phyloP scores from a whole-genome alignment of 1,139 yeast species.

The Lodderomyces pseudojiufengensis region DNA sequence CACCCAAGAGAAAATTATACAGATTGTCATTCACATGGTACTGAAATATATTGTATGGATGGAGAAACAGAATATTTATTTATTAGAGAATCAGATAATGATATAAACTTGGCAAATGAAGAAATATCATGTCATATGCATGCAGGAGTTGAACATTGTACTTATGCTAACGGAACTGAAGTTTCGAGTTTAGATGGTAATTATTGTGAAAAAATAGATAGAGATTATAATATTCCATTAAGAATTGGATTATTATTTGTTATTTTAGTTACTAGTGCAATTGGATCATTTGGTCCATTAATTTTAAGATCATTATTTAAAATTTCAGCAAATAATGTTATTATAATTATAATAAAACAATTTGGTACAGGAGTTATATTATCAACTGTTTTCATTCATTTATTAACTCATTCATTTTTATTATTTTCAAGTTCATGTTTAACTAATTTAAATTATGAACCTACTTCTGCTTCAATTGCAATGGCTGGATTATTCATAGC shows the following conservation, averaged over 20 bases:
- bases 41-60: constrained; percentile 22
- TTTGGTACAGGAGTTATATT: constrained; percentile 36
- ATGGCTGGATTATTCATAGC: constrained; percentile 32
- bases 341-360: constrained; percentile 26
- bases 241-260: constrained; percentile 33
- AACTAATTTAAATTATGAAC: constrained; percentile 21
- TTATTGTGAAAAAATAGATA: constrained; percentile 18
- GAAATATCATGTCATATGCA: constrained; percentile 33
- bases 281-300: constrained; percentile 33
- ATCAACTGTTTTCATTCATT: constrained; percentile 34
- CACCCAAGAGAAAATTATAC: constrained; percentile 23
- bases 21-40: constrained; percentile 28
- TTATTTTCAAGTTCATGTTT: constrained; percentile 28
- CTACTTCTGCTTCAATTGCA: constrained; percentile 29
- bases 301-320: constrained; percentile 20
- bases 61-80: constrained; percentile 24
- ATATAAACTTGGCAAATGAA: background rate
- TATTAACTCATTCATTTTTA: constrained; percentile 28
- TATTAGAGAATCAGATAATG: constrained; percentile 11
- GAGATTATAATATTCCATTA: constrained; percentile 23
- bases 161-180: constrained; percentile 13
- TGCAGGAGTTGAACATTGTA: constrained; percentile 40
- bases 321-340: constrained; percentile 23
- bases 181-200: constrained; percentile 6
- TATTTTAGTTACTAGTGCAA: constrained; percentile 26